Evolutionary conservation across 495 filamentous ascomycete species (phyloP).

Genomic region (Pseudoneurospora amorphoporcata): DNA sequence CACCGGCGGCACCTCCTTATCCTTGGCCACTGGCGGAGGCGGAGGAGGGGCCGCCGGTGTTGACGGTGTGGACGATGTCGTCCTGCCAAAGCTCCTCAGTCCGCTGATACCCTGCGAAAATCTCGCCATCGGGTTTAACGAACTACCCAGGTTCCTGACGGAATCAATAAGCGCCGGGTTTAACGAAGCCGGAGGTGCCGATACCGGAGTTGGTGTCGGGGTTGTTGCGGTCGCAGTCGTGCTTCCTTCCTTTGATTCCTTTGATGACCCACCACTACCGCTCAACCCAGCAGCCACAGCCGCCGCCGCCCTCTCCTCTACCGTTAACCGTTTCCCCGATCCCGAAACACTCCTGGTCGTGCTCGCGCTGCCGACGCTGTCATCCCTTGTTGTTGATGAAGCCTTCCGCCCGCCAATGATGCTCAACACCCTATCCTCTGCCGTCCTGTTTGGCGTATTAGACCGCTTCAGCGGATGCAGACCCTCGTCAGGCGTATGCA

Average conservation of each 20-base stretch:
- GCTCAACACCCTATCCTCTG: conserved; percentile 49
- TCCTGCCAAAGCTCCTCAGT: conserved; percentile 66
- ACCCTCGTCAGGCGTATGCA: conserved; percentile 29
- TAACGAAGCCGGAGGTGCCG: conserved; percentile 28
- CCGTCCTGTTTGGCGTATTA: conserved; percentile 16
- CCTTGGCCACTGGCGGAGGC: conserved; percentile 16
- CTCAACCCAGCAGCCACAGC: conserved; percentile 24
- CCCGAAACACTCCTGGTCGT: conserved; percentile 43
- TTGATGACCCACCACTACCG: neutral
- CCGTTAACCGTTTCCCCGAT: neutral
- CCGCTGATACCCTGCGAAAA: conserved; percentile 55
- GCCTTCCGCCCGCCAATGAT: conserved; percentile 47
- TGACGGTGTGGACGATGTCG: conserved; percentile 19
- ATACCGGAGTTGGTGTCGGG: neutral
- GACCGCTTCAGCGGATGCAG: conserved; percentile 18
- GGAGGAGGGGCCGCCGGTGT: conserved; percentile 14
- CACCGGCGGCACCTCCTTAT: conserved; percentile 27
- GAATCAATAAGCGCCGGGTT: conserved; percentile 61
- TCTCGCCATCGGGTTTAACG: conserved; percentile 75
- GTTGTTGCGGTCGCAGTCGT: neutral
- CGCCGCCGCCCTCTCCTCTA: conserved; percentile 31
- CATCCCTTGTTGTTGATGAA: conserved; percentile 44
- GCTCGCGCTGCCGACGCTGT: conserved; percentile 59
- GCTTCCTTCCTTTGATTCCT: conserved; percentile 24
- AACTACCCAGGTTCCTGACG: conserved; percentile 72